These are phyloP conservation scores for Blastocrithidia nonstop DNA, from an alignment of 208 protist species.

Conservation along the genomic window DNA sequence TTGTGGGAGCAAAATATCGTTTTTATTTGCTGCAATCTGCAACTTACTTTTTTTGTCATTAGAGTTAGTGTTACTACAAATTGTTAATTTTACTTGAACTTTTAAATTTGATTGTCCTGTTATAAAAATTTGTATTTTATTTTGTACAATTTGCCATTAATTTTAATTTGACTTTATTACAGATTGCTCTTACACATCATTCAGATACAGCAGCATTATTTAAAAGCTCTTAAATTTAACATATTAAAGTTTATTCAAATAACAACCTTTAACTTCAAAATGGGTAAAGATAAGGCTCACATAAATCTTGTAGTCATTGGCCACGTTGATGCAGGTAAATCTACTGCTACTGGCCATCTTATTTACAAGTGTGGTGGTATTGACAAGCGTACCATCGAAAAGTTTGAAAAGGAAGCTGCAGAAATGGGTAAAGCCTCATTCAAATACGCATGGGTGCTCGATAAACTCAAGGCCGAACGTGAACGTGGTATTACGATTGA, in stretches of 20 bases:
- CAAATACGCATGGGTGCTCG: constrained; percentile 89
- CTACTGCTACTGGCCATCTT: constrained; percentile 81
- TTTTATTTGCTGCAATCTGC: too few relatives aligned
- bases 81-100: too few relatives aligned
- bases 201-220: neutral
- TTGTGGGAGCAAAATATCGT: too few relatives aligned
- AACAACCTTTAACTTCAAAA: constrained; percentile 3
- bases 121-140: neutral
- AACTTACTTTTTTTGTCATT: too few relatives aligned
- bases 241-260: neutral
- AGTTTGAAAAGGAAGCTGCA: constrained; percentile 84
- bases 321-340: constrained; percentile 53
- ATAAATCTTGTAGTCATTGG: constrained; percentile 21
- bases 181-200: too few relatives aligned
- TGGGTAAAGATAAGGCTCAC: constrained; percentile 52
- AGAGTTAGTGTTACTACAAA: too few relatives aligned
- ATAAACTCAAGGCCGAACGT: constrained; percentile 86
- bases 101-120: neutral
- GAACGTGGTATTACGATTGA: constrained; percentile 90
- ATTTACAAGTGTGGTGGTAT: constrained; percentile 86
- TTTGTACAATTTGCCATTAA: neutral
- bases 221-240: neutral
- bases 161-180: too few relatives aligned
- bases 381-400: constrained; percentile 78
- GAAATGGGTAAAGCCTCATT: constrained; percentile 86